These are phyloP conservation scores for Fusarium devonianum DNA, from an alignment of 2,329 filamentous ascomycete species.

Conservation along the genomic window DNA sequence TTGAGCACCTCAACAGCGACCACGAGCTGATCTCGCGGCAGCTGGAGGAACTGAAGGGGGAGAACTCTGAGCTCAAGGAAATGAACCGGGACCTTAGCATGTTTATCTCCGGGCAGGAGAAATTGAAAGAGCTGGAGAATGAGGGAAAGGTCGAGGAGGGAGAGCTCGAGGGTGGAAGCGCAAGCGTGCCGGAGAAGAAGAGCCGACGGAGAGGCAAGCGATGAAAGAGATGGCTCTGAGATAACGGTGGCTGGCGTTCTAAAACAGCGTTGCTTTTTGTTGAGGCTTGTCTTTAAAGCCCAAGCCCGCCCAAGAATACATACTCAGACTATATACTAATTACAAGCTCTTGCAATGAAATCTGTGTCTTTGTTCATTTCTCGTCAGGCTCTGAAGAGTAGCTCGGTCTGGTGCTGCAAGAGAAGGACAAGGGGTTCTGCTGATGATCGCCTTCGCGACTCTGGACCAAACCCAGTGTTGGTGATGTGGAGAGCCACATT, in stretches of 20 bases:
- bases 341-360: not conserved
- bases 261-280: not conserved
- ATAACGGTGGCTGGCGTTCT: not conserved
- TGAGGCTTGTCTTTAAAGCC: not conserved
- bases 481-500: conserved; percentile 7
- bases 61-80: conserved; percentile 79
- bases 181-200: conserved; percentile 69
- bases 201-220: conserved; percentile 60
- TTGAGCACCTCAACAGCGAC: conserved; percentile 74
- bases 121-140: conserved; percentile 74
- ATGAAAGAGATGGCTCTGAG: conserved; percentile 2
- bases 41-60: conserved; percentile 61
- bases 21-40: conserved; percentile 64
- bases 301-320: not conserved
- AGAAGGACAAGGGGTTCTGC: conserved; percentile 15
- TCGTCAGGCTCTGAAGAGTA: no score
- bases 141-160: conserved; percentile 67
- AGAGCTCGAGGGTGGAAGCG: conserved; percentile 77
- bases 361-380: no score
- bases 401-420: no score
- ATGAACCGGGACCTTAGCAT: conserved; percentile 87
- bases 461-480: conserved; percentile 27
- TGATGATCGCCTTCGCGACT: not conserved
- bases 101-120: conserved; percentile 86
- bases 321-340: not conserved